A percentile compares a stretch with the other conserved stretches of the same genome.
Conservation (phyloP, 495 filamentous ascomycete genomes). For the Xylaria intraflava region DNA sequence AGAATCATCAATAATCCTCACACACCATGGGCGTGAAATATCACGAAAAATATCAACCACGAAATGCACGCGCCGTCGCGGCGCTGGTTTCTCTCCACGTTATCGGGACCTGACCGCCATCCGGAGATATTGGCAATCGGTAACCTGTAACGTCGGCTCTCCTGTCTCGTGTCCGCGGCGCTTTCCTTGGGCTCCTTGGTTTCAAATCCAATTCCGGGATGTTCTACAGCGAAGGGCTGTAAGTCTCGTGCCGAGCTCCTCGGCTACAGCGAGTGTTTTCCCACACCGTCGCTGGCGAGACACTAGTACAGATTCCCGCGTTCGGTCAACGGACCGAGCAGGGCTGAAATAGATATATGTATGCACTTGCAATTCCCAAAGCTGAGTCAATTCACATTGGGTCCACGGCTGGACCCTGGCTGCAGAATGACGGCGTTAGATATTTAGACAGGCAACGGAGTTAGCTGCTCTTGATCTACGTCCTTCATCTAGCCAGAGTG, state of each 20-base stretch:
- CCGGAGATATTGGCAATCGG: neutral
- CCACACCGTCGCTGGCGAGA: constrained; percentile 18
- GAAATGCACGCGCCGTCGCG: constrained; percentile 5
- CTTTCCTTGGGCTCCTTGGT: constrained; percentile 3
- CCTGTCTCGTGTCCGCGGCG: neutral
- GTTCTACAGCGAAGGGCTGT: constrained; percentile 3
- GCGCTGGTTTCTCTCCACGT: constrained; percentile 12
- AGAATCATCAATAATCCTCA: constrained; percentile 1
- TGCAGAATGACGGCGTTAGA: neutral
- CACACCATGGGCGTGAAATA: neutral
- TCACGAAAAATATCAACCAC: constrained; percentile 5
- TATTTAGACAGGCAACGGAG: neutral
- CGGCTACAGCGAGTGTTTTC: constrained; percentile 13
- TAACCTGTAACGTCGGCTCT: neutral
- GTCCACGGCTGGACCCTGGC: constrained; percentile 6
- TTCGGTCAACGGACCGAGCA: constrained; percentile 19
- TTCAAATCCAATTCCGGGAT: neutral
- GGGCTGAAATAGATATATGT: constrained; percentile 16
- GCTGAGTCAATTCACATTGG: constrained; percentile 10
- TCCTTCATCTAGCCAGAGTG: constrained; percentile 25
- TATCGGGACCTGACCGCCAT: neutral
- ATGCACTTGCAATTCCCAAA: constrained; percentile 27
- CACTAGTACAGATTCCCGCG: constrained; percentile 10
- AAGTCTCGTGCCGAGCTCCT: constrained; percentile 19
- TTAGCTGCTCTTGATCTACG: constrained; percentile 1